Base-by-base conservation (phyloP, 352 stramenopile species). In the Phytophthora cryptogea region DNA sequence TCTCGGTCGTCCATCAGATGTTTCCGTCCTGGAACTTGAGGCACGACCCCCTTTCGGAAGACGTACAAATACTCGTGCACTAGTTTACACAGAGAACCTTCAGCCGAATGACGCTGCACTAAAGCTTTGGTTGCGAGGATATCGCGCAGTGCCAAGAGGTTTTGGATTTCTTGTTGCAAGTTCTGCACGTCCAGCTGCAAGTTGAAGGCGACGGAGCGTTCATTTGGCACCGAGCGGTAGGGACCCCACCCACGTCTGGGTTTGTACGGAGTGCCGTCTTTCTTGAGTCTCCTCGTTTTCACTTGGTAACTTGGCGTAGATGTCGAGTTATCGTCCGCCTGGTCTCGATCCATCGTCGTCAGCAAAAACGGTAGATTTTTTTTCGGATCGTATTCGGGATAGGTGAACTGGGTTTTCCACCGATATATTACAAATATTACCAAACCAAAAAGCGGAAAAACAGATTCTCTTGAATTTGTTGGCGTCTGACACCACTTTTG, bases 201-300 rank as follows among this genome's bases (percentile, higher is more conserved):
- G 47, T 80, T 83, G 55, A 83, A 80, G 28, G 66, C 70, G 13
- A 71, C 59, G 0, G 68, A 71, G 17, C 74, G 70, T 49, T 83
- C 68, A n/a, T 73, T 72, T 5, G 61, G 17, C 8, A 78, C 62
- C 5, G 68, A 76, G 20, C 67, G 52, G 47, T 63, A 80, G 2
- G 67, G 63, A 1, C 71, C 71, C 71, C 64, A 77, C 13, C 64
- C 72, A 35, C 60, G 49, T 4, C 56, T 23, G 8, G 39, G 26
- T 33, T 64, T 64, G 31, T 40, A 51, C 28, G 56, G 56, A 6
- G 56, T 64, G 6, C 56, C 56, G 42, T 59, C 56, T 35, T 64
- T 64, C 47, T 52, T 64, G 31, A 53, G 33, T 31, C 37, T 65
- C 35, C 13, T 40, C 2, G 35, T 13, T 14, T 17, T 40, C 9